Conservation (phyloP, 345 rosid genomes). For the Corymbia maculata region DNA sequence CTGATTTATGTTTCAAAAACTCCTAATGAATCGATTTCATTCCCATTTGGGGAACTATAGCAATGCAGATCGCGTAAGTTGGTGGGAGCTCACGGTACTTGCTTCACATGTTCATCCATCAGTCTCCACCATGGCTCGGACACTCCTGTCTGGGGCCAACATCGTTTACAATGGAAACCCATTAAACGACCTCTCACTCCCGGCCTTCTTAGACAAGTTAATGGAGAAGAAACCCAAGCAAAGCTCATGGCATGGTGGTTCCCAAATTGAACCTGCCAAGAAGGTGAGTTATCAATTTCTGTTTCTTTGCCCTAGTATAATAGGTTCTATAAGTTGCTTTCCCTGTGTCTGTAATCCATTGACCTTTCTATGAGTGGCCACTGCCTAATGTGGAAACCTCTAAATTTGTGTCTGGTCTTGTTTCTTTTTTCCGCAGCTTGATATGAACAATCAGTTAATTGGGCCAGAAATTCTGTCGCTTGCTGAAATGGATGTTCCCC, state of each 20-base stretch:
- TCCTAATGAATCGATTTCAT: not conserved
- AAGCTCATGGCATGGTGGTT: conserved; percentile 89
- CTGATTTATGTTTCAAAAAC: not conserved
- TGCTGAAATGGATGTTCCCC: conserved; percentile 81
- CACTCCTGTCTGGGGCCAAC: conserved; percentile 79
- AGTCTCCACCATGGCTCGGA: conserved; percentile 94
- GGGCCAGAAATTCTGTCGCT: conserved; percentile 78
- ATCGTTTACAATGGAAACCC: conserved; percentile 95
- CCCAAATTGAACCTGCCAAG: conserved; percentile 93
- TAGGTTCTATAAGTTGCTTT: not conserved
- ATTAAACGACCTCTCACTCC: conserved; percentile 57
- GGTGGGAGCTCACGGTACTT: conserved; percentile 94
- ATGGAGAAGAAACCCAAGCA: conserved; percentile 97
- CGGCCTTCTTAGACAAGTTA: conserved; percentile 87
- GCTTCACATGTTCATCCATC: conserved; percentile 91
- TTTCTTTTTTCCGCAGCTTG: conserved; percentile 38
- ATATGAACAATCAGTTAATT: conserved; percentile 65
- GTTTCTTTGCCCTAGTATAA: not conserved
- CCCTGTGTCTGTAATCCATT: not conserved
- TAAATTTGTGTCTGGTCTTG: not conserved
- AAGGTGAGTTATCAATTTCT: conserved; percentile 30
- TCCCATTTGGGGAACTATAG: conserved; percentile 23
- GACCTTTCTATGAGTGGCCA: not conserved
- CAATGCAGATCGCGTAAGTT: conserved; percentile 72
- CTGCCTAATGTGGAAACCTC: not conserved